Conservation (phyloP, 1,284 basidiomycete species). For the Cystobasidiaceae sp. region DNA sequence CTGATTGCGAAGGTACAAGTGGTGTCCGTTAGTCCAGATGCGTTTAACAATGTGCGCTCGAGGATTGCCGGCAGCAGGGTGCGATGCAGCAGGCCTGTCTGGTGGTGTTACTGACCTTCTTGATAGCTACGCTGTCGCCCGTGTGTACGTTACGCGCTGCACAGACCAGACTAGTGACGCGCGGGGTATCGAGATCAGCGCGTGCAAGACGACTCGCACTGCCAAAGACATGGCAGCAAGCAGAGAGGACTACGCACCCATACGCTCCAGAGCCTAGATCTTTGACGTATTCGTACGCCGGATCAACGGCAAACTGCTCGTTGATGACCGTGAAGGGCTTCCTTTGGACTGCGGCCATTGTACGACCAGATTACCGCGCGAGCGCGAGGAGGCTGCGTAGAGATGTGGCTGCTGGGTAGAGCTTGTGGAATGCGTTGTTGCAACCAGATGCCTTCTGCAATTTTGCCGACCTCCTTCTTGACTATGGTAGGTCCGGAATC, state of each 20-base stretch:
- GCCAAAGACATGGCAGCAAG: neutral
- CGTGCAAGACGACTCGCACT: neutral
- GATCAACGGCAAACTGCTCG: conserved; percentile 54
- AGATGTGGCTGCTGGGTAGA: too few species aligned
- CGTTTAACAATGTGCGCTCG: neutral
- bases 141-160: conserved; percentile 39
- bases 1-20: conserved; percentile 35
- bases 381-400: too few species aligned
- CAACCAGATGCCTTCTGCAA: too few species aligned
- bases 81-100: neutral
- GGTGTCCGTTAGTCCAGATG: neutral
- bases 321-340: neutral
- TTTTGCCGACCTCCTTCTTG: too few species aligned
- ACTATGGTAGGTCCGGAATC: too few species aligned
- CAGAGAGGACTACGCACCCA: conserved; percentile 18
- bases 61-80: neutral
- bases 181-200: neutral
- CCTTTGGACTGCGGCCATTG: neutral
- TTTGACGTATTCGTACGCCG: conserved; percentile 88
- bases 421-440: too few species aligned
- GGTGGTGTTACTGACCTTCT: conserved; percentile 56
- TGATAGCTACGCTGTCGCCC: conserved; percentile 66
- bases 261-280: conserved; percentile 69
- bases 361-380: too few species aligned
- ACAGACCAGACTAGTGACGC: conserved; percentile 36